A percentile compares a stretch with the other conserved stretches of the same genome.
phyloP scores from a whole-genome alignment of 768 basidiomycete species.

The Boletellus ananas region DNA sequence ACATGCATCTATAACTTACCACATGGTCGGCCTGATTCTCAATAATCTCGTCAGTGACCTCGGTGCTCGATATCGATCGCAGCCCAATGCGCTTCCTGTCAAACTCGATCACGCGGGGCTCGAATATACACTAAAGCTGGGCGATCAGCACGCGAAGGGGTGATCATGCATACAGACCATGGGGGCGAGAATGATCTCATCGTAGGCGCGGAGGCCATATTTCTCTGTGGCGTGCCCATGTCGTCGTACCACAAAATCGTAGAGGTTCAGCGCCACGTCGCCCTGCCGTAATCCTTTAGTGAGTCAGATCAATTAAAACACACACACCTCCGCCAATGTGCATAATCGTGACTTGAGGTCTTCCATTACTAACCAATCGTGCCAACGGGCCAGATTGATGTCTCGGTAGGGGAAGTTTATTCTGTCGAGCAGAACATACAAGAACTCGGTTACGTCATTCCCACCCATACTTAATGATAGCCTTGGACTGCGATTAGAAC shows the following conservation, averaged over 20 bases:
- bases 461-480: conserved; percentile 86
- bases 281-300: conserved; percentile 43
- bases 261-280: conserved; percentile 85
- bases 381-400: conserved; percentile 66
- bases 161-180: conserved; percentile 56
- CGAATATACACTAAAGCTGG: conserved; percentile 73
- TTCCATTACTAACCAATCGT: conserved; percentile 91
- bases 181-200: conserved; percentile 92
- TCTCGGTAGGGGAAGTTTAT: conserved; percentile 89
- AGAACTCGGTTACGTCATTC: conserved; percentile 90
- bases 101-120: conserved; percentile 90
- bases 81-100: conserved; percentile 62
- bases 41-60: conserved; percentile 75
- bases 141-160: neutral
- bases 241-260: conserved; percentile 83
- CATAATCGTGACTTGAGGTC: conserved; percentile 83
- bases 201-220: conserved; percentile 87
- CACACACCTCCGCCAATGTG: conserved; percentile 81
- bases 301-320: conserved; percentile 6
- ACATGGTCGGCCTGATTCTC: conserved; percentile 51
- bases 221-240: conserved; percentile 78
- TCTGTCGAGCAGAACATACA: conserved; percentile 71
- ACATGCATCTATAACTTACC: conserved; percentile 32
- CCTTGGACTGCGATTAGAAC: conserved; percentile 34
- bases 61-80: conserved; percentile 45